phyloP scores from a whole-genome alignment of 1,284 basidiomycete species.

The Ustilago crameri region DNA sequence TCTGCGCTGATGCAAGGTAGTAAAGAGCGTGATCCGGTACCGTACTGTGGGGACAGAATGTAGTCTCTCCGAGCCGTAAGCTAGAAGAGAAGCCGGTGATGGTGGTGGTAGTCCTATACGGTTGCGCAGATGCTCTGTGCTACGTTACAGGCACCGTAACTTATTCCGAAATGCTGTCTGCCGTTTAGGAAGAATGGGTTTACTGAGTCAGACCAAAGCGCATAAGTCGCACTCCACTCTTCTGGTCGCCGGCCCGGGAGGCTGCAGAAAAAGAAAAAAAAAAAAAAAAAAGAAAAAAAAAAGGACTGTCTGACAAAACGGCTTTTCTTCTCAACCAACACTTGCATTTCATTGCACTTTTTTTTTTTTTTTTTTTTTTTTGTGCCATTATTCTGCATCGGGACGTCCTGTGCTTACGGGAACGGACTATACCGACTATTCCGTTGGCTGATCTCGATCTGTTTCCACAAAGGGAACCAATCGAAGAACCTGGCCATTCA shows the following conservation, averaged over 20 bases:
- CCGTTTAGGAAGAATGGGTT: too few relatives aligned
- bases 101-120: not conserved
- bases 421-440: too few relatives aligned
- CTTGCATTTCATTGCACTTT: slow-evolving; percentile 3
- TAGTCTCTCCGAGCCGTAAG: not conserved
- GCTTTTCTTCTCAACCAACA: slow-evolving; percentile 14
- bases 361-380: slow-evolving; percentile 1
- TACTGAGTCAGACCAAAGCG: too few relatives aligned
- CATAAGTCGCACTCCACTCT: not conserved
- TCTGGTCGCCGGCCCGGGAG: not conserved
- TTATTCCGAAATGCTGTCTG: too few relatives aligned
- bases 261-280: slow-evolving; percentile 1
- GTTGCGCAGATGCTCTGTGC: not conserved
- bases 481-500: too few relatives aligned
- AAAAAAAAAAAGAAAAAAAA: not conserved
- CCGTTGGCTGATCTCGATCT: too few relatives aligned
- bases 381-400: not conserved
- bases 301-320: not conserved
- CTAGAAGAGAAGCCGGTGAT: not conserved
- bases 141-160: too few relatives aligned
- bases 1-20: too few relatives aligned
- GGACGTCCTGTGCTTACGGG: too few relatives aligned
- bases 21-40: too few relatives aligned
- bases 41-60: too few relatives aligned
- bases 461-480: too few relatives aligned